A percentile compares a stretch with the other conserved stretches of the same genome.
These are phyloP conservation scores for Trichosporon inkin DNA, from an alignment of 1,284 basidiomycete species.

Conservation along the genomic window DNA sequence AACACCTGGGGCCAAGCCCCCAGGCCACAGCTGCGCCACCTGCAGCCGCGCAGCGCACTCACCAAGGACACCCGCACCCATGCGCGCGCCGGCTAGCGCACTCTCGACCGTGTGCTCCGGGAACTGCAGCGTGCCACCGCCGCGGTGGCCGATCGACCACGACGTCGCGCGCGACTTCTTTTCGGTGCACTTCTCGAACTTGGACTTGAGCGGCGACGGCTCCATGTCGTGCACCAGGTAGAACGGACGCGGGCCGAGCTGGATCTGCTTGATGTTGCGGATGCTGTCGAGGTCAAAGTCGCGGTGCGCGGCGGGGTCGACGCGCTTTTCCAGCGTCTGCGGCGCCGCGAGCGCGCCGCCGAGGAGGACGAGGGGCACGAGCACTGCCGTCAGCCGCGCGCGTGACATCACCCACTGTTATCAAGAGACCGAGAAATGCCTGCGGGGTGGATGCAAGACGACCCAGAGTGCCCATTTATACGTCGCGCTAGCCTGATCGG, in stretches of 20 bases:
- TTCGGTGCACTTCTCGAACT: conserved; percentile 19
- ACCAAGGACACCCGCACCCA: conserved; percentile 26
- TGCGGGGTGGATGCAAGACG: too few species aligned
- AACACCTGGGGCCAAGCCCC: too few species aligned
- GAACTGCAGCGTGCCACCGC: conserved; percentile 25
- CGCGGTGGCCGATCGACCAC: conserved; percentile 23
- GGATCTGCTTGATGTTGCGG: conserved; percentile 18
- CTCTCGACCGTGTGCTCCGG: conserved; percentile 25
- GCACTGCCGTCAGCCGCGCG: neutral
- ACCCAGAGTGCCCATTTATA: too few species aligned
- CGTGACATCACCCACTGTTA: neutral
- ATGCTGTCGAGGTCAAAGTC: conserved; percentile 2
- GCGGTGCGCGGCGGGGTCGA: conserved; percentile 8
- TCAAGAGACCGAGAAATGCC: too few species aligned
- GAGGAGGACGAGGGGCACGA: neutral
- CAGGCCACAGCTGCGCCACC: too few species aligned
- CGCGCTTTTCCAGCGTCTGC: neutral
- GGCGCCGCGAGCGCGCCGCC: neutral
- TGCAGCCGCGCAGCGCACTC: neutral
- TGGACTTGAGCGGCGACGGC: conserved; percentile 20
- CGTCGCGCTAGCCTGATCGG: too few species aligned
- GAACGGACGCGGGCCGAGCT: conserved; percentile 24
- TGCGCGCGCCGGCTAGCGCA: conserved; percentile 22
- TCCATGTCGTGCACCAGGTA: conserved; percentile 26
- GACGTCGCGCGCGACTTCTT: neutral